Percentiles rank a stretch among this genome's conserved stretches.
Evolutionary conservation across 1,284 basidiomycete genomes (phyloP).

Genomic region (Cryptococcus amylolentus): DNA sequence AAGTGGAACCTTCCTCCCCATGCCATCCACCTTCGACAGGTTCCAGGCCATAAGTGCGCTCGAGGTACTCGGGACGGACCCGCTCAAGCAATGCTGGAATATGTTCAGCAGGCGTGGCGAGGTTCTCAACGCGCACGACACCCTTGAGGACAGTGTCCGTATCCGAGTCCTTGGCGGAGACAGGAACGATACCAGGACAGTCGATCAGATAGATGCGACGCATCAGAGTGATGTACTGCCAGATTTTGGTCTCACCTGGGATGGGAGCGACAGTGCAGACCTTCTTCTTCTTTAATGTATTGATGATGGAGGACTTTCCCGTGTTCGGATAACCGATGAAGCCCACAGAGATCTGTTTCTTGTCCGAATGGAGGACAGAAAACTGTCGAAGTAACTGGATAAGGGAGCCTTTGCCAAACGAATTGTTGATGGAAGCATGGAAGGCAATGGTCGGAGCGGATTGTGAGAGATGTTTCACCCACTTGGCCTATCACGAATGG

Average conservation of each 20-base stretch:
- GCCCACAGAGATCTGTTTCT: slow-evolving; percentile 98
- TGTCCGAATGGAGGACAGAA: slow-evolving; percentile 93
- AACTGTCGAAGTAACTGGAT: slow-evolving; percentile 97
- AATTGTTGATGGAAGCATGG: slow-evolving; percentile 98
- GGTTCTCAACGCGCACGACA: slow-evolving; percentile 92
- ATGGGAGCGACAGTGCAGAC: slow-evolving; percentile 96
- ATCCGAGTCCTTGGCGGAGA: slow-evolving; percentile 83
- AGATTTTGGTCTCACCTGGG: slow-evolving; percentile 98
- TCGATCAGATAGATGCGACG: slow-evolving; percentile 97
- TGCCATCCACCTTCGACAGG: slow-evolving; percentile 55
- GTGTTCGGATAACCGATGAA: slow-evolving; percentile 99
- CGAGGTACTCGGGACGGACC: slow-evolving; percentile 88
- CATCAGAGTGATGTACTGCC: slow-evolving; percentile 99
- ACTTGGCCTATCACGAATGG: slow-evolving; percentile 69
- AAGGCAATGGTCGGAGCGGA: slow-evolving; percentile 95
- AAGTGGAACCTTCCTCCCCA: slow-evolving; percentile 59
- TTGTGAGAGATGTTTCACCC: slow-evolving; percentile 92
- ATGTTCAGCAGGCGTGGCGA: slow-evolving; percentile 90
- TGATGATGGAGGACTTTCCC: slow-evolving; percentile 96
- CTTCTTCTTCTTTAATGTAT: slow-evolving; percentile 97
- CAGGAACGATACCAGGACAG: slow-evolving; percentile 96
- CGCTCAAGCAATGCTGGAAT: slow-evolving; percentile 82
- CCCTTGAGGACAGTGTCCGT: slow-evolving; percentile 94
- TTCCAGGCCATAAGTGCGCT: slow-evolving; percentile 80
- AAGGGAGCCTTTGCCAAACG: slow-evolving; percentile 96